phyloP scores from a whole-genome alignment of 2,329 filamentous ascomycete species.

The Trichoderma koningiopsis region DNA sequence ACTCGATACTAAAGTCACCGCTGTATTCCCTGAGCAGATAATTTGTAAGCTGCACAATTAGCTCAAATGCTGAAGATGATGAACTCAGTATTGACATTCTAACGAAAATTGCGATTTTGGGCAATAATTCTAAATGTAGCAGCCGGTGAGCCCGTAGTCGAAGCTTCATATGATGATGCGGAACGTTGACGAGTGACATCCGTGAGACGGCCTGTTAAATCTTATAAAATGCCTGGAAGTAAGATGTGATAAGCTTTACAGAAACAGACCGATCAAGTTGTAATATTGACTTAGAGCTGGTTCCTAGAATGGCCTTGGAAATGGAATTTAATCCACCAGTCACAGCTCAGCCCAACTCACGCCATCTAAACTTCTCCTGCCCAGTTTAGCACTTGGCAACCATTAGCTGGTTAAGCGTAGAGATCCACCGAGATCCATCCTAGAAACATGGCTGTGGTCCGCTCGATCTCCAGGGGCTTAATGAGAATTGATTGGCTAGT shows the following conservation, averaged over 20 bases:
- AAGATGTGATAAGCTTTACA: neutral
- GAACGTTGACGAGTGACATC: neutral
- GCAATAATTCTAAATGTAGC: neutral
- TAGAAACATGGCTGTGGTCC: neutral
- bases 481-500: neutral
- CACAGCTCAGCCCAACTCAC: neutral
- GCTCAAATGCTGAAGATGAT: neutral
- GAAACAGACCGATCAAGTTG: neutral
- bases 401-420: neutral
- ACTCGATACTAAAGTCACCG: neutral
- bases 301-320: neutral
- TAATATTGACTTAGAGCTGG: neutral
- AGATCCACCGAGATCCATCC: conserved; percentile 26
- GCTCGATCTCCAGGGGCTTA: neutral
- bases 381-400: neutral
- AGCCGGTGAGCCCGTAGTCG: neutral
- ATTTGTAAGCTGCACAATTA: neutral
- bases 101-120: neutral
- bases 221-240: neutral
- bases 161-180: neutral
- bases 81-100: neutral
- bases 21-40: neutral
- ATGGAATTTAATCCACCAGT: conserved; percentile 26
- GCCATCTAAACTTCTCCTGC: neutral
- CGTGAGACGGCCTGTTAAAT: neutral